phyloP scores from a whole-genome alignment of 2,329 filamentous ascomycete genomes.

The Lachnellula suecica region DNA sequence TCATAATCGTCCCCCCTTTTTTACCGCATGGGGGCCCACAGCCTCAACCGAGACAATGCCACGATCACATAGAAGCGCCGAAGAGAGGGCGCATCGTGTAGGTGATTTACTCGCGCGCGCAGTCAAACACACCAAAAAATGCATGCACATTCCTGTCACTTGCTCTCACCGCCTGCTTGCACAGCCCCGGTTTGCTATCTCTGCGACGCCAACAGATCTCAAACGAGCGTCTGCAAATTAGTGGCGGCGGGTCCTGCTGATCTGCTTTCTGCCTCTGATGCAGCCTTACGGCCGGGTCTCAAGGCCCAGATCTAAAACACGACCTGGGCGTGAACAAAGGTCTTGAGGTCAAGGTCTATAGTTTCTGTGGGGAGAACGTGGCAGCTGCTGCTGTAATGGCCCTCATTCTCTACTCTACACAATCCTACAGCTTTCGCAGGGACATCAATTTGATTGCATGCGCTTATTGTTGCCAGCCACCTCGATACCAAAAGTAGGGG shows the following conservation, averaged over 20 bases:
- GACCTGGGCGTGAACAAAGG: too few relatives aligned
- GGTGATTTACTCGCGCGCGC: too few relatives aligned
- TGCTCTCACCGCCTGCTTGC: too few relatives aligned
- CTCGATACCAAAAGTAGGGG: not conserved
- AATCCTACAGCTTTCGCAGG: not conserved
- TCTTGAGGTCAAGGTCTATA: too few relatives aligned
- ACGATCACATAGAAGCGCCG: not conserved
- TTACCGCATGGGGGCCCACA: not conserved
- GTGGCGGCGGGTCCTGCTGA: not conserved
- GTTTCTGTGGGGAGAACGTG: too few relatives aligned
- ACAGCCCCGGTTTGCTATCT: not conserved
- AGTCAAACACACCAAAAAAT: too few relatives aligned
- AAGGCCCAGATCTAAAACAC: too few relatives aligned
- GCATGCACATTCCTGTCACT: too few relatives aligned
- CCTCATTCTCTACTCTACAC: too few relatives aligned
- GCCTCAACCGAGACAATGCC: not conserved
- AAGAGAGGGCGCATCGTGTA: too few relatives aligned
- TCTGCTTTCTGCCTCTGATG: not conserved
- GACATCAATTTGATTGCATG: not conserved
- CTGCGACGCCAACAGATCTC: too few relatives aligned
- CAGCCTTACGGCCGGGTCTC: constrained; percentile 1
- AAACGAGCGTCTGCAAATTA: not conserved
- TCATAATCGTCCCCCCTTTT: not conserved
- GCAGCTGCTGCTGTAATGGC: too few relatives aligned
- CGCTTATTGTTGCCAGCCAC: not conserved